A percentile compares a stretch with the other conserved stretches of the same genome.
Evolutionary conservation across 257 asterid genomes (phyloP).

Genomic region (Solanum tarijense): DNA sequence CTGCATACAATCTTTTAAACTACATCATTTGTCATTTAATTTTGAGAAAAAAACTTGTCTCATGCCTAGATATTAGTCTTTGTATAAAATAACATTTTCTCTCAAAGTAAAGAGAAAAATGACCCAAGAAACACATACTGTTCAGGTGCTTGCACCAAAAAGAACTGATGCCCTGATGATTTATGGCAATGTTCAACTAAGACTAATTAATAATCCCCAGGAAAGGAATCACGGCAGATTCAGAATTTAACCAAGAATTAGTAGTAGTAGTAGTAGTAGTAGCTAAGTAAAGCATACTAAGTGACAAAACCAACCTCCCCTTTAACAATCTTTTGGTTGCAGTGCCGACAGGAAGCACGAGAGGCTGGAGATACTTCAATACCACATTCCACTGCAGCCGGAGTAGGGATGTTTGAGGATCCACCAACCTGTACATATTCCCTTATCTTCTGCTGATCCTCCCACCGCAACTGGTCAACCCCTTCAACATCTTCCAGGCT

Average conservation of each 20-base stretch:
- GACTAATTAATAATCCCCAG: neutral
- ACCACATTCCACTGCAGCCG: constrained; percentile 32
- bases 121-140: neutral
- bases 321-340: constrained; percentile 64
- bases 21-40: neutral
- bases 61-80: neutral
- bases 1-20: neutral
- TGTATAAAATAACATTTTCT: neutral
- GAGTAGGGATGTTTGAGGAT: constrained; percentile 23
- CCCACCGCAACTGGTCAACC: constrained; percentile 84
- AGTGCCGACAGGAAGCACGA: constrained; percentile 72
- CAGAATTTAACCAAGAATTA: neutral
- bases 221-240: neutral
- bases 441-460: constrained; percentile 79
- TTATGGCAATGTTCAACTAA: neutral
- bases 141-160: neutral
- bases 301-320: constrained; percentile 50
- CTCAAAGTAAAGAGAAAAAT: neutral
- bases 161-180: neutral
- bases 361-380: constrained; percentile 64
- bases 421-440: constrained; percentile 41
- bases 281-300: neutral
- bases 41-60: neutral
- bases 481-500: constrained; percentile 92
- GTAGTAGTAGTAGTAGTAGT: neutral